Conservation (phyloP, 345 rosid genomes). For the Syzygium grande region DNA sequence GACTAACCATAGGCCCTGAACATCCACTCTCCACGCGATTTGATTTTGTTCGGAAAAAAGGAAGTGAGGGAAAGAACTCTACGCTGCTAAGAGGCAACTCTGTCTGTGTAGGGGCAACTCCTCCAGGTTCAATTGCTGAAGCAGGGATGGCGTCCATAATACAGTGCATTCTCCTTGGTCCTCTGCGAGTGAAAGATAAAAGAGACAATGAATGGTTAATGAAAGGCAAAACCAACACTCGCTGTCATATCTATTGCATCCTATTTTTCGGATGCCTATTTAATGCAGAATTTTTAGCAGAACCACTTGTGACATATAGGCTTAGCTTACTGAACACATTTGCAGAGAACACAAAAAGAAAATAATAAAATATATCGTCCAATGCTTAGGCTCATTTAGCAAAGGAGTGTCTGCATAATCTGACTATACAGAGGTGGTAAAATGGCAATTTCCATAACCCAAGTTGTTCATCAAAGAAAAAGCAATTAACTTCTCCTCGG, state of each 20-base stretch:
- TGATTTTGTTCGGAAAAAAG: slow-evolving; percentile 77
- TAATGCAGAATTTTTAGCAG: not conserved
- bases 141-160: slow-evolving; percentile 73
- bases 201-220: not conserved
- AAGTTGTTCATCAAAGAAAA: not conserved
- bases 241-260: not conserved
- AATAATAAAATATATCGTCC: not conserved
- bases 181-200: slow-evolving; percentile 23
- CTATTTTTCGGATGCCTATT: not conserved
- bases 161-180: slow-evolving; percentile 97
- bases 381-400: not conserved
- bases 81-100: slow-evolving; percentile 46
- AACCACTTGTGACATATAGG: not conserved
- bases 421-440: not conserved
- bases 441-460: not conserved
- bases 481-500: not conserved
- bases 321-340: not conserved
- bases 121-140: slow-evolving; percentile 70
- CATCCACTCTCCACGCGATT: slow-evolving; percentile 31
- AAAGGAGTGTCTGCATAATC: not conserved
- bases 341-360: not conserved
- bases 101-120: slow-evolving; percentile 77
- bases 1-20: slow-evolving; percentile 39
- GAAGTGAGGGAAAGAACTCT: slow-evolving; percentile 48
- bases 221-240: not conserved